Evolutionary conservation across 2,329 filamentous ascomycete species (phyloP), one percentile per base, ranked within the genome.

Genomic region (Tolypocladium guangdongense): DNA sequence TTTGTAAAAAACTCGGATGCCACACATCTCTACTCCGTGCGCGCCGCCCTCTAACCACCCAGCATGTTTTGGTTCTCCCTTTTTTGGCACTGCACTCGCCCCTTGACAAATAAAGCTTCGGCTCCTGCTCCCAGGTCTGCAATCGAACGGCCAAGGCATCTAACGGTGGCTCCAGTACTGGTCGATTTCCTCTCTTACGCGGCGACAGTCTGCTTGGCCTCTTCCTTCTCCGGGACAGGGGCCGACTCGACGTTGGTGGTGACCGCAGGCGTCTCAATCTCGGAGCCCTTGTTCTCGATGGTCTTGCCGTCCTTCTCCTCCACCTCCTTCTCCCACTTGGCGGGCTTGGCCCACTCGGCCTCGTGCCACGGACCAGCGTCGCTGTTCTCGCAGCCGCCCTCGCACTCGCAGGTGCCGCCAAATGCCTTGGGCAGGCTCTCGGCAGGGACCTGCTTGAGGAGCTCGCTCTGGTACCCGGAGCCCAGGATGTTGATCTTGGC

Each of bases 401-500:
- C 68, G 71, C 93, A 99, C 57, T 86, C 71, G 73, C 93, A 99
- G 41, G 71, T 77, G 57, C 93, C 93, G 59, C 93, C 93, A 63
- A 96, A 92, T 56, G 82, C 76, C 71, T 84, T 85, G 57, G 93
- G 93, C 57, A 99, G 78, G 74, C 95, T 96, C 79, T 96, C 91
- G 52, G 83, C 78, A 2, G 90, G 87, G 3, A 99, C 81, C 74
- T 99, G 93, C 54, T 75, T 78, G 56, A 96, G 77, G 54, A 99
- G 77, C 70, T 96, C 88, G 65, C 81, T 83, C 77, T 95, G 81
- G 77, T 96, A 97, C 56, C 81, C 77, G 59, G 76, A 74, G 59
- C 91, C 90, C 39, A 97, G 79, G 54, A 99, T 85, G 73, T 95
- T 84, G 67, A 99, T 99, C 83, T 99, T 99, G 68, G 86, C 79